Percentiles rank a stretch among this genome's conserved stretches.
Evolutionary conservation across 108 stramenopile genomes (phyloP).

Genomic region (Epithemia pelagica): DNA sequence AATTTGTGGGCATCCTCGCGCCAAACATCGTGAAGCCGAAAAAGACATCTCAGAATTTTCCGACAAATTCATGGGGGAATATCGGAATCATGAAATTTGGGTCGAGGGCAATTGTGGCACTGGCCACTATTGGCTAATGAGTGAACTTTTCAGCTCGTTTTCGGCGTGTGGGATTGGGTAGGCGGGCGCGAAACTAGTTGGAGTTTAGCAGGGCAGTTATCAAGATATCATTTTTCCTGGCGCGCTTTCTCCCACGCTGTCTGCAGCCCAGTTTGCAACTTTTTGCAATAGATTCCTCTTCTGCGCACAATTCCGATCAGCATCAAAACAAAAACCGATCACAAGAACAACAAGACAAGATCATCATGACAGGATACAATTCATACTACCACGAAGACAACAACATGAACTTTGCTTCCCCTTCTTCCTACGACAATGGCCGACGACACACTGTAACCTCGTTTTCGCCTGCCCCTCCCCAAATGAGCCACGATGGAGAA

Average conservation of each 20-base stretch:
- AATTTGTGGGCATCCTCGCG: no score
- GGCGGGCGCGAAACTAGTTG: not conserved
- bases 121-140: not conserved
- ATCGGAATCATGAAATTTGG: conserved; percentile 12
- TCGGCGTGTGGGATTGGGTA: not conserved
- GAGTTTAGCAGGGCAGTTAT: not conserved
- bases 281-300: no score
- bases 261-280: no score
- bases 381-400: not conserved
- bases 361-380: not conserved
- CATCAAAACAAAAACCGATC: no score
- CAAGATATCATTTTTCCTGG: not conserved
- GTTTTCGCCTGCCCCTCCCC: not conserved
- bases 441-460: not conserved
- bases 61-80: not conserved
- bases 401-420: not conserved
- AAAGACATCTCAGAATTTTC: no score
- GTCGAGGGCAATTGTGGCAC: conserved; percentile 10
- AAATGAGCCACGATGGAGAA: not conserved
- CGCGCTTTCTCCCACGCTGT: no score
- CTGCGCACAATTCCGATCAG: no score
- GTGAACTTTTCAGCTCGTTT: not conserved
- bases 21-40: no score
- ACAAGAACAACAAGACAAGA: no score
- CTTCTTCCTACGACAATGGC: not conserved